phyloP scores from a whole-genome alignment of 106 monocot species.

The Agapanthus africanus region DNA sequence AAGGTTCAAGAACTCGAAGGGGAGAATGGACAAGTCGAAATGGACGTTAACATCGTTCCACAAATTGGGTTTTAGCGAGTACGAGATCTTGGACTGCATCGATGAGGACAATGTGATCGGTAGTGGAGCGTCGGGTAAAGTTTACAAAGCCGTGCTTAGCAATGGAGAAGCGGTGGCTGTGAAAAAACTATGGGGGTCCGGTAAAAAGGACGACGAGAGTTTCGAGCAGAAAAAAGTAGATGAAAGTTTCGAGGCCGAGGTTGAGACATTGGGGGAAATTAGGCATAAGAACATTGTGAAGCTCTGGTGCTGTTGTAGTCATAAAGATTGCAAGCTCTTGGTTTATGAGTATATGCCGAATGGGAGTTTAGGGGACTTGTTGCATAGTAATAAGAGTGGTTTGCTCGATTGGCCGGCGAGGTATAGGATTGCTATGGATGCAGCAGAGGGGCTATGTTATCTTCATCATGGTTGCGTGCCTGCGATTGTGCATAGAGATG shows the following conservation, averaged over 20 bases:
- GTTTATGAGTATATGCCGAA: conserved; percentile 43
- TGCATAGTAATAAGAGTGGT: conserved; percentile 27
- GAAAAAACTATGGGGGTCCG: conserved; percentile 31
- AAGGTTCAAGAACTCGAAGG: conserved; percentile 7
- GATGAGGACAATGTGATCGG: conserved; percentile 34
- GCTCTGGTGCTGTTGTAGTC: conserved; percentile 27
- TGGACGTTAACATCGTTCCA: conserved; percentile 39
- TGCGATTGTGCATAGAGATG: conserved; percentile 50
- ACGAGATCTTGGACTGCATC: conserved; percentile 29
- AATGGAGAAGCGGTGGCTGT: conserved; percentile 28
- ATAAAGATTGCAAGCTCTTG: conserved; percentile 33
- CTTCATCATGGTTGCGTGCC: conserved; percentile 55
- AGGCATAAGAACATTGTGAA: conserved; percentile 48
- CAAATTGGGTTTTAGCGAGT: conserved; percentile 31
- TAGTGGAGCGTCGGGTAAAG: conserved; percentile 32
- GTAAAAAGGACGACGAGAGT: not conserved
- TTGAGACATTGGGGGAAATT: conserved; percentile 34
- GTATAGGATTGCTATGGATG: conserved; percentile 38
- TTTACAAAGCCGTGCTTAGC: conserved; percentile 27
- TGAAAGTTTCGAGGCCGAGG: conserved; percentile 31
- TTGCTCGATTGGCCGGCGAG: conserved; percentile 44
- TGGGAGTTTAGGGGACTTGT: conserved; percentile 36
- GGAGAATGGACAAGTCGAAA: conserved; percentile 14
- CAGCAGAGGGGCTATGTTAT: conserved; percentile 50
- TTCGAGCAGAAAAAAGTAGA: not conserved